phyloP scores from a whole-genome alignment of 202 grass and related monocot genomes.

The Panicum hallii region DNA sequence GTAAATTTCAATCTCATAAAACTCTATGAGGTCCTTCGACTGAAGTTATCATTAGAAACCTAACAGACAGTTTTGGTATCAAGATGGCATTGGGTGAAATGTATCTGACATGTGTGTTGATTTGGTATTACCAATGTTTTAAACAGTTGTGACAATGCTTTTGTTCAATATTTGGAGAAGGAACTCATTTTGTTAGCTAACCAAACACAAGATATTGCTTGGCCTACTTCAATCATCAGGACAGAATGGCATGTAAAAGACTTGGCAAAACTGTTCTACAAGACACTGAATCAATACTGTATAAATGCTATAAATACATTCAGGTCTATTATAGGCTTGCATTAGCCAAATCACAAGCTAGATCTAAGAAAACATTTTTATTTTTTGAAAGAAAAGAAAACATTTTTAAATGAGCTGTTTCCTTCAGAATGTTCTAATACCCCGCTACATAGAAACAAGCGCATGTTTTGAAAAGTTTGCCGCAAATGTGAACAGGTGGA shows the following conservation, averaged over 20 bases:
- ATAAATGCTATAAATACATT: neutral
- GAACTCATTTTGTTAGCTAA: neutral
- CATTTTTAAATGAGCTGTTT: neutral
- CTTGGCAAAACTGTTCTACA: neutral
- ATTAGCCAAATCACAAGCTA: neutral
- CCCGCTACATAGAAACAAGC: neutral
- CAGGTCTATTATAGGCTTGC: neutral
- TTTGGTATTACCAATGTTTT: too few species aligned
- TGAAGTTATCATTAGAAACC: constrained; percentile 6
- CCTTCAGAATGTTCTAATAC: too few species aligned
- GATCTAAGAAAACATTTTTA: neutral
- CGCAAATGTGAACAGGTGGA: too few species aligned
- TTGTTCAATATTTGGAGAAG: neutral
- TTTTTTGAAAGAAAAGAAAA: neutral
- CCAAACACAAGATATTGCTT: neutral
- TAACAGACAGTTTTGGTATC: neutral
- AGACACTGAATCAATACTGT: neutral
- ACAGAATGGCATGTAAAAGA: neutral
- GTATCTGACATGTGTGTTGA: neutral
- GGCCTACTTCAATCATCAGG: neutral
- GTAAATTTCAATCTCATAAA: neutral
- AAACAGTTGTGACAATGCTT: neutral
- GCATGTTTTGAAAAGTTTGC: too few species aligned
- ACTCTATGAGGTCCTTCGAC: neutral
- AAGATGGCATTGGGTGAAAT: neutral